Base-by-base conservation (phyloP, 192 early-diverging fungal genomes). In the Irineochytrium annulatum region DNA sequence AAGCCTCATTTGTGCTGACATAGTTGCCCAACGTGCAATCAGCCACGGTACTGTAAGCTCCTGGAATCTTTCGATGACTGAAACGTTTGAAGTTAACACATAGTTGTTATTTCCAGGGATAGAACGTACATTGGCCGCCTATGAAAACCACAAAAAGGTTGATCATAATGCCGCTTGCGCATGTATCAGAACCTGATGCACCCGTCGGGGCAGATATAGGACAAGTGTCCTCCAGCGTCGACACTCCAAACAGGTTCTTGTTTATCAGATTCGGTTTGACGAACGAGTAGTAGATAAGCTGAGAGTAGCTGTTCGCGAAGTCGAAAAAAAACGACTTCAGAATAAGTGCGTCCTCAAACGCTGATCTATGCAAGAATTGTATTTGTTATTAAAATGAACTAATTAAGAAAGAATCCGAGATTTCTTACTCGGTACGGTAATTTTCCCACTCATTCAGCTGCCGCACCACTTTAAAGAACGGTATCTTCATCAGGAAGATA, bases 271-370 rank as follows among this genome's bases (percentile, higher is more conserved):
- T 55, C 8, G 63, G 63, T 28, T 65, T 65, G 5, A 65, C 63
- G 32, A 65, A 55, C 1, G 63, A 55, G 37, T 65, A 65, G 46
- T 65, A 65, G 26, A 65, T 31, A 6, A 86, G 46, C n/a, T 75
- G 61, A 19, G 80, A 72, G 62, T 82, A 86, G 56, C 73, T 81
- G 61, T 82, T 80, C 44, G 82, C 58, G 53, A 86, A 84, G 31
- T 80, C 76, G 52, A 86, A 82, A 11, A 84, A 45, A 57, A 69
- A 84, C 4, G 67, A 64, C 57, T 84, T 84, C 48, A 78, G 27
- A 41, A 83, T 86, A 20, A 83, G 68, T 0, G 81, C 60, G 63
- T 81, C 73, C 72, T 65, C 56, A 34, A 43, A 65, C 33, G 57
- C 49, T 52, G 63, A 55, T 58, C 39, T 65, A 6, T 43, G 57